Evolutionary conservation across 805 yeast species (phyloP).

Genomic region (Hyphopichia homilentoma): DNA sequence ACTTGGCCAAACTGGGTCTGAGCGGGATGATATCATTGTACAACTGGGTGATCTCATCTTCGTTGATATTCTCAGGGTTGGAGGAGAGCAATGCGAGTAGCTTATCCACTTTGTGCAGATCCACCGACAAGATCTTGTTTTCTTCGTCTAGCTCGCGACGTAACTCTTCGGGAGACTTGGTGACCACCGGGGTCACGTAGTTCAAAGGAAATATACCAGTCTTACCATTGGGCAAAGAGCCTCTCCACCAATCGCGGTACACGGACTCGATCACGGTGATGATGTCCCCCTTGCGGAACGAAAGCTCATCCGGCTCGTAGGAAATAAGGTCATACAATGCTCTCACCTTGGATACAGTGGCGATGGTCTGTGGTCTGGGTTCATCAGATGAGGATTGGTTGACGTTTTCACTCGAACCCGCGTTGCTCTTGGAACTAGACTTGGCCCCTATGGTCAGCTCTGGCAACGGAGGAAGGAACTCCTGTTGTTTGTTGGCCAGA

Average conservation of each 20-base stretch:
- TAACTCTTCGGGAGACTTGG: constrained; percentile 60
- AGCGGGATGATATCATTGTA: constrained; percentile 71
- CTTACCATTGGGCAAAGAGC: constrained; percentile 68
- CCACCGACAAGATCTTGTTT: constrained; percentile 47
- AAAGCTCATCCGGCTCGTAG: constrained; percentile 79
- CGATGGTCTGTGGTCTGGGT: constrained; percentile 30
- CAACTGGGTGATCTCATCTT: constrained; percentile 64
- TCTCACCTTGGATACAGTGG: constrained; percentile 60
- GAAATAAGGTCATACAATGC: constrained; percentile 82
- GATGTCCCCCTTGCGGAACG: constrained; percentile 83
- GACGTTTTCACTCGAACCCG: too few relatives aligned
- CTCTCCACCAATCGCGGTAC: constrained; percentile 95
- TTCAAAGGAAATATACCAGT: constrained; percentile 90
- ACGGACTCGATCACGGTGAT: constrained; percentile 84
- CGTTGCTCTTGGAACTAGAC: background rate
- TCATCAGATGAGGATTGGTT: constrained; percentile 8
- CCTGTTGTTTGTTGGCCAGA: constrained; percentile 17
- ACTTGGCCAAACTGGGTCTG: constrained; percentile 68
- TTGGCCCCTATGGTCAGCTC: constrained; percentile 1
- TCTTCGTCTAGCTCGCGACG: constrained; percentile 49
- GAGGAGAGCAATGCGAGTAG: constrained; percentile 51
- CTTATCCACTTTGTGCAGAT: constrained; percentile 59
- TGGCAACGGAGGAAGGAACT: constrained; percentile 3
- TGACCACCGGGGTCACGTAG: constrained; percentile 77
- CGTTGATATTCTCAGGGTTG: constrained; percentile 38